Percentiles rank a stretch among this genome's conserved stretches.
Evolutionary conservation across 73 alveolate genomes (phyloP).

Genomic region (Loxodes magnus): DNA sequence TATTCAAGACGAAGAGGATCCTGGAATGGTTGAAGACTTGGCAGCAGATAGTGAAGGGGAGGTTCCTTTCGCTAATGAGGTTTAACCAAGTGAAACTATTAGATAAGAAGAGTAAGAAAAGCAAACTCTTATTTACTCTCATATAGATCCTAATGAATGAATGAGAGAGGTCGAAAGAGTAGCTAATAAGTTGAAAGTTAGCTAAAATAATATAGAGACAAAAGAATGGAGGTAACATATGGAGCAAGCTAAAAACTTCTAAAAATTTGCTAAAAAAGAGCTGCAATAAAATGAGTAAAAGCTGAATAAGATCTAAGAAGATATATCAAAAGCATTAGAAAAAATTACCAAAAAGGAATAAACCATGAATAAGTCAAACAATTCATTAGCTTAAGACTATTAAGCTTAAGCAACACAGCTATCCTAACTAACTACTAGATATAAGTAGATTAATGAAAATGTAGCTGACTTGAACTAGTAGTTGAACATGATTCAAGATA

Average conservation of each 20-base stretch:
- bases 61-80: constrained; percentile 33
- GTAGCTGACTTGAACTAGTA: constrained; percentile 40
- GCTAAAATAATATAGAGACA: constrained; percentile 16
- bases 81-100: constrained; percentile 9
- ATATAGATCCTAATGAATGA: constrained; percentile 47
- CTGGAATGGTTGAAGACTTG: constrained; percentile 22
- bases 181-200: constrained; percentile 38
- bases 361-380: constrained; percentile 23
- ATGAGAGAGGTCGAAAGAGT: constrained; percentile 56
- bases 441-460: constrained; percentile 21
- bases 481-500: constrained; percentile 32
- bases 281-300: constrained; percentile 41
- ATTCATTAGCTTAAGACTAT: constrained; percentile 46
- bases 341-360: constrained; percentile 36
- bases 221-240: constrained; percentile 52
- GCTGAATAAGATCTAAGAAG: constrained; percentile 42
- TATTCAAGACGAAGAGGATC: constrained; percentile 18
- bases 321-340: constrained; percentile 34
- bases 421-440: constrained; percentile 14
- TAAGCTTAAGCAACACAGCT: constrained; percentile 32
- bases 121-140: constrained; percentile 23
- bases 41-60: constrained; percentile 46
- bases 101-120: constrained; percentile 18
- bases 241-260: constrained; percentile 45
- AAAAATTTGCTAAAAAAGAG: constrained; percentile 20